Base-by-base conservation (phyloP, 2,329 filamentous ascomycete genomes). In the Trichophyton rubrum region DNA sequence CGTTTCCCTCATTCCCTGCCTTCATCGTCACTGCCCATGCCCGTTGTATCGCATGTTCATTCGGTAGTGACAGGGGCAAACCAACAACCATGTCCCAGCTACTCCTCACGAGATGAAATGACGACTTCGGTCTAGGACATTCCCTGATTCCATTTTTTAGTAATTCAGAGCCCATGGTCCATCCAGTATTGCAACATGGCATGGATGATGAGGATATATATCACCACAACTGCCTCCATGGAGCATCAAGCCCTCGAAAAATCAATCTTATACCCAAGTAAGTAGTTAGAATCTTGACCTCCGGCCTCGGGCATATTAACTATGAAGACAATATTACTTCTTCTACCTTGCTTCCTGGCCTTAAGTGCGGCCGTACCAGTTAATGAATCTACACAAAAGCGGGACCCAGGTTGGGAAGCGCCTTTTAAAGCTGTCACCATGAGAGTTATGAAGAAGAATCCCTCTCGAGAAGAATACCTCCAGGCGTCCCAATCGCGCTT, bases 401-500 rank as follows among this genome's bases (percentile, higher is more conserved):
- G 49, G 49, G 49, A 53, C 13, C 22, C 49, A n/a, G 49, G 49
- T 24, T 53, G 49, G 49, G 49, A 53, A 30, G 49, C 49, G n/a
- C 49, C 49, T 4, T 53, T 53, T 33, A 30, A 53, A 5, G 49
- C 49, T 7, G 27, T 53, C 22, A 53, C 49, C 22, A 24, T 53
- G 49, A 27, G 49, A 53, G 49, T 53, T 53, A 53, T 53, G 49
- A 53, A 30, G 13, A 20, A 53, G 22, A 15, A 30, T 30, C 49
- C 49, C 22, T n/a, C 49, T 15, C 22, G 27, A 30, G 49, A 53
- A 53, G 49, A 53, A 33, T 53, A 53, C 22, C 49, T 59, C 27
- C 56, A 59, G 17, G 56, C 56, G 2, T 43, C 20, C 17, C 8
- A 59, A 17, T 27, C 38, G 20, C 58, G 58, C 13, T 59, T 59